Evolutionary conservation across 129 eudicot species (phyloP), one percentile per base, ranked within the genome.

Genomic region (Centaurea solstitialis): DNA sequence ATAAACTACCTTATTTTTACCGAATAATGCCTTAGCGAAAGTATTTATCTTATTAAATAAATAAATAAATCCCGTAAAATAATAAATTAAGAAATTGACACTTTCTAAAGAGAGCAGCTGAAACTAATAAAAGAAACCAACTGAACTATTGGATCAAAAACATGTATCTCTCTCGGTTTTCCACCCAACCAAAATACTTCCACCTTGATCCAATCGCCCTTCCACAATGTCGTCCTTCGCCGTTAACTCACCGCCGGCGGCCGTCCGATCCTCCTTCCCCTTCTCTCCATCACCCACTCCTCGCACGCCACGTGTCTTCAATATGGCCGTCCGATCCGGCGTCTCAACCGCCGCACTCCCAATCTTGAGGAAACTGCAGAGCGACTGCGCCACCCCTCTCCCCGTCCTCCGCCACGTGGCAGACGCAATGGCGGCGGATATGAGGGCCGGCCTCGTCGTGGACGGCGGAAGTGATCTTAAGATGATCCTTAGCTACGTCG

Each of bases 401-500:
- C 94, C 94, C 4, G 76, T 93, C 12, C 81, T 93, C 74, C 94
- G 94, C 79, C 90, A 86, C 85, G 93, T 94, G 53, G 95, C 95
- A 0, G 97, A 90, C 61, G 85, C 93, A 81, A 94, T 94, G 97
- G 90, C 87, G n/a, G 76, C 66, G 0, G 98, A 94, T 40, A 94
- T 94, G 97, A 89, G 91, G 5, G 93, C 92, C 70, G 98, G 98
- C 3, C 97, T 94, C 20, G 89, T 79, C 35, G 85, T 41, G 0
- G 97, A 91, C n/a, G 93, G 88, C 13, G 92, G 84, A 68, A 84
- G 92, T 80, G 91, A 91, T 84, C 95, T 94, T 45, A 87, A 91
- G 86, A 94, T 94, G 98, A 85, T 94, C 12, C 89, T 94, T 64
- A 91, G 95, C 80, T 91, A 85, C 76, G 98, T 94, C 13, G 93